phyloP scores from a whole-genome alignment of 2,329 filamentous ascomycete genomes.

The Botrytis sinoallii region DNA sequence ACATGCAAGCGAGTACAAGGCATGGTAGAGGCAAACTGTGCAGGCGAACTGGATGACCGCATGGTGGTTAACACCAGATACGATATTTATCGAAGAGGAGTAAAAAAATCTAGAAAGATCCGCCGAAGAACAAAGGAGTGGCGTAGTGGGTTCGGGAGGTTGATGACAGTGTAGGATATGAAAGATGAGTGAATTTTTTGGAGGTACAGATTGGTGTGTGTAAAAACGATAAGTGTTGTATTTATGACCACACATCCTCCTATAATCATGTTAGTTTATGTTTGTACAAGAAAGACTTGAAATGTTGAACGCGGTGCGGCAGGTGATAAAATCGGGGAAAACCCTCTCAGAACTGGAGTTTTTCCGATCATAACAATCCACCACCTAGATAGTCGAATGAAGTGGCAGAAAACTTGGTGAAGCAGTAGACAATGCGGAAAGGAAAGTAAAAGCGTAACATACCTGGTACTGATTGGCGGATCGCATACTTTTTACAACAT shows the following conservation, averaged over 20 bases:
- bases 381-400: not conserved
- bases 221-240: not conserved
- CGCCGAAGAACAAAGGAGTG: not conserved
- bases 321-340: not conserved
- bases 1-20: not conserved
- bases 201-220: not conserved
- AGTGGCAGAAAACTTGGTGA: not conserved
- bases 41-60: not conserved
- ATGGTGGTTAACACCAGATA: not conserved
- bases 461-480: slow-evolving; percentile 94
- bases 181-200: not conserved
- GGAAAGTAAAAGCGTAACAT: slow-evolving; percentile 31
- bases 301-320: not conserved
- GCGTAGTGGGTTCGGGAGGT: not conserved
- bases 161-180: not conserved
- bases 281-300: not conserved
- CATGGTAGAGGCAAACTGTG: not conserved
- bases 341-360: not conserved
- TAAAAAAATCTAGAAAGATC: not conserved
- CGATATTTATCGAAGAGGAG: not conserved
- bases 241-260: slow-evolving; percentile 70
- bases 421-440: not conserved
- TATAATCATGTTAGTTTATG: slow-evolving; percentile 35
- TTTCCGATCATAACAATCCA: not conserved
- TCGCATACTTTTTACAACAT: slow-evolving; percentile 96